phyloP scores from a whole-genome alignment of 495 filamentous ascomycete genomes.

The Evansstolkia leycettana region DNA sequence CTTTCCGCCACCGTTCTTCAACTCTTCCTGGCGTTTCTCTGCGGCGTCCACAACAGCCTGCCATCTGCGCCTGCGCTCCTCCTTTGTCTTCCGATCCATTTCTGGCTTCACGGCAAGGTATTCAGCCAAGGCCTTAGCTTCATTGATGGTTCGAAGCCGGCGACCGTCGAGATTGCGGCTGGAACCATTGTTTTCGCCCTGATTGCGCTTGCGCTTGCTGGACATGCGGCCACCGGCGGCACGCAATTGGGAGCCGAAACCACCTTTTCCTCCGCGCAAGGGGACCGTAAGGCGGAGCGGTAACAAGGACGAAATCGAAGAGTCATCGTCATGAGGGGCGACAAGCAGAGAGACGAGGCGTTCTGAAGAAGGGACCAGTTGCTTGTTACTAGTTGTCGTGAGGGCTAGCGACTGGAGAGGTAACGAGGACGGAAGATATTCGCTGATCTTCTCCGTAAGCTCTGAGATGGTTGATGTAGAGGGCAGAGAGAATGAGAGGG shows the following conservation, averaged over 20 bases:
- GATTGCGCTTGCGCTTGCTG: conserved; percentile 73
- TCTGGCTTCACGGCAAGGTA: conserved; percentile 93
- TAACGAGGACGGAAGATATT: conserved; percentile 46
- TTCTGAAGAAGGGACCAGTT: conserved; percentile 35
- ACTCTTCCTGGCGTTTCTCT: conserved; percentile 68
- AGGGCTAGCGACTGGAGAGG: conserved; percentile 48
- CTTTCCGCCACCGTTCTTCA: conserved; percentile 52
- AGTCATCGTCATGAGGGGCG: conserved; percentile 11
- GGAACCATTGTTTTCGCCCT: conserved; percentile 75
- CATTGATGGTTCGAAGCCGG: conserved; percentile 77
- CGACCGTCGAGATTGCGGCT: conserved; percentile 90
- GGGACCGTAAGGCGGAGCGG: conserved; percentile 65
- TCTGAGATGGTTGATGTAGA: conserved; percentile 51
- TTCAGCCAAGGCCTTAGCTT: conserved; percentile 89
- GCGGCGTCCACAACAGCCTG: conserved; percentile 72
- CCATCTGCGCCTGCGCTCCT: conserved; percentile 68
- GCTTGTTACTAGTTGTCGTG: conserved; percentile 69
- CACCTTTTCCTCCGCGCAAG: conserved; percentile 85
- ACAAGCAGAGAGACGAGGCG: conserved; percentile 18
- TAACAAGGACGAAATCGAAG: conserved; percentile 56
- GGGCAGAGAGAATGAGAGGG: conserved; percentile 59
- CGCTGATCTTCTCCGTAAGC: conserved; percentile 48
- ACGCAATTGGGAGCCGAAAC: conserved; percentile 93
- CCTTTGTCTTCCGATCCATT: conserved; percentile 87
- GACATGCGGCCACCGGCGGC: conserved; percentile 97